Conservation (phyloP, 441 rosid genomes). For the Macaranga tanarius region DNA sequence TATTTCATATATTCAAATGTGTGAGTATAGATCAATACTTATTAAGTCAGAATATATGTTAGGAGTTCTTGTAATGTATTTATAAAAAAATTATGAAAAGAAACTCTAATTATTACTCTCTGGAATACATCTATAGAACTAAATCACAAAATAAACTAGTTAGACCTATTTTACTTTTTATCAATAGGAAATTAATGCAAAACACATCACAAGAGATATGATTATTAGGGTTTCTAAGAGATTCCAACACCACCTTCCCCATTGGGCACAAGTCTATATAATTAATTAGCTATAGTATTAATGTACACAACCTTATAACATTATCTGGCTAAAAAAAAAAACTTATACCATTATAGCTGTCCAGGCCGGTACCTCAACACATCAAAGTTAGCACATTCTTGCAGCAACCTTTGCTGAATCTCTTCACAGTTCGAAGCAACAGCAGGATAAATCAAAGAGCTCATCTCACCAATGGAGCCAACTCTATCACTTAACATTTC, state of each 20-base stretch:
- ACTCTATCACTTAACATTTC: constrained; percentile 24
- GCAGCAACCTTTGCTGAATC: constrained; percentile 27
- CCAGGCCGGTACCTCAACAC: constrained; percentile 27
- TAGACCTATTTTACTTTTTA: background rate
- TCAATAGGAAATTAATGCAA: background rate
- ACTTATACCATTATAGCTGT: background rate
- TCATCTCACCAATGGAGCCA: constrained; percentile 28
- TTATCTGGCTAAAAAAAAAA: background rate
- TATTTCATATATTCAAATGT: too few relatives aligned
- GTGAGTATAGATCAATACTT: too few relatives aligned
- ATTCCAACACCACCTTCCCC: constrained; percentile 16
- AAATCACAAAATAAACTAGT: background rate
- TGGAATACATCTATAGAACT: constrained; percentile 10
- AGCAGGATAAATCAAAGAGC: constrained; percentile 31
- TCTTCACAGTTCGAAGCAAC: constrained; percentile 29
- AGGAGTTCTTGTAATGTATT: too few relatives aligned
- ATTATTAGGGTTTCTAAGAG: constrained; percentile 30
- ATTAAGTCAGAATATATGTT: too few relatives aligned
- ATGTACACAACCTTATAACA: constrained; percentile 7
- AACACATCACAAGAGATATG: constrained; percentile 4
- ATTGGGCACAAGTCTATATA: constrained; percentile 10
- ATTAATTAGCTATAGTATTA: background rate
- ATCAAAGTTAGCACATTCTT: constrained; percentile 25
- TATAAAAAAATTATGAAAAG: too few relatives aligned
- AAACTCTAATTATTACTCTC: background rate